Evolutionary conservation across 441 rosid genomes (phyloP), one percentile per base, ranked within the genome.

Genomic region (Sinapis alba): DNA sequence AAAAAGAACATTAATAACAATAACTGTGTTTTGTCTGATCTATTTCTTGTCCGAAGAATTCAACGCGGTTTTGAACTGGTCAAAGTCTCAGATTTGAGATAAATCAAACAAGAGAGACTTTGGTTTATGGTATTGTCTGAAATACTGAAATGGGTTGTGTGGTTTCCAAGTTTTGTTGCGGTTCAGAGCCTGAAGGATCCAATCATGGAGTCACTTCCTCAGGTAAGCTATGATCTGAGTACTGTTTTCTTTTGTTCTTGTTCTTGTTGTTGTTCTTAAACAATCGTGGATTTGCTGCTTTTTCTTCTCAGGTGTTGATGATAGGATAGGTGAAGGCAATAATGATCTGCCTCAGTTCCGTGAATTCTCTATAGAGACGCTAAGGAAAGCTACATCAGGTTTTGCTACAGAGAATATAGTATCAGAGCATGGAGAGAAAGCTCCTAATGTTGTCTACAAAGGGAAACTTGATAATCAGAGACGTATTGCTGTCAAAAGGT

Each of bases 371-470:
- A 83, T 91, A 13, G 97, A 89, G 84, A 84, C 85, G 24, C 82
- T 96, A 11, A 89, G 85, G 84, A 88, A 81, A 77, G 92, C 89
- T 0, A 89, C 94, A 18, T 89, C 92, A 36, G 90, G 94, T 58
- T 89, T 89, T 82, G 84, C 92, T 1, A 80, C 77, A 28, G 92
- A 87, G 81, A 89, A 89, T 74, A 89, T 89, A 73, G 90, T 89
- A 50, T 87, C 89, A 5, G 94, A 89, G 60, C 91, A 89, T 73
- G 92, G 90, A 20, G 90, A 89, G 51, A 89, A 83, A 84, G 94
- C 94, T 76, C 94, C 94, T 27, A 89, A 89, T 76, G 89, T 89
- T 67, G 90, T 89, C 21, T 89, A 85, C 75, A 87, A 83, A 77
- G 94, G 94, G 54, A 89, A 89, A 72, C 62, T 89, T 77, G 90